These are phyloP conservation scores for Parachaetomium inaequale DNA, from an alignment of 495 filamentous ascomycete species.

Conservation along the genomic window DNA sequence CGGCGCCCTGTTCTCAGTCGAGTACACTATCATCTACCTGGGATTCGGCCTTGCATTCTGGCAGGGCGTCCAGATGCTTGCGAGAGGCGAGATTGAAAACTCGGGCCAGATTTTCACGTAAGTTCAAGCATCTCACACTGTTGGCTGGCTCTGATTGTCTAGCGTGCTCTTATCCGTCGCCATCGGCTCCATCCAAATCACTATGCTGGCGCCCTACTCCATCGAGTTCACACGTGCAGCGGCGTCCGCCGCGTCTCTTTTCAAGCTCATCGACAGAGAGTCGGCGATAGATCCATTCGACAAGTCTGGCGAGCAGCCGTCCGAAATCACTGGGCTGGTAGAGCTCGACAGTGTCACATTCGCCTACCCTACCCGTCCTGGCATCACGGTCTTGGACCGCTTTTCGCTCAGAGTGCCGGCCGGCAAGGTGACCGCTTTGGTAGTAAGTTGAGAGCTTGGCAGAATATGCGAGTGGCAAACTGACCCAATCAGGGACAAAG, in stretches of 20 bases:
- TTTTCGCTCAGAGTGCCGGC: constrained; percentile 73
- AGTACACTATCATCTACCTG: constrained; percentile 77
- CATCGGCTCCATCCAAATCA: constrained; percentile 80
- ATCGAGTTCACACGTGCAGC: constrained; percentile 71
- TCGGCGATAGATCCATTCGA: constrained; percentile 77
- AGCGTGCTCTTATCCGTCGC: constrained; percentile 75
- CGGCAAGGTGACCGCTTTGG: constrained; percentile 80
- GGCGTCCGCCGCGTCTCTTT: constrained; percentile 85
- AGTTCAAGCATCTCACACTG: neutral
- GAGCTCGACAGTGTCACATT: constrained; percentile 77
- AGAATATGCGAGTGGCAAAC: neutral
- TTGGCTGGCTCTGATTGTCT: neutral
- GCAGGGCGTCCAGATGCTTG: constrained; percentile 78
- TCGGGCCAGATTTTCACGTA: constrained; percentile 55
- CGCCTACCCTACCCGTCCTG: constrained; percentile 83
- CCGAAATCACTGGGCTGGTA: constrained; percentile 67
- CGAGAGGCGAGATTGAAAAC: constrained; percentile 56
- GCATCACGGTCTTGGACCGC: constrained; percentile 73
- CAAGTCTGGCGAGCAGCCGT: constrained; percentile 63
- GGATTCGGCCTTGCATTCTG: constrained; percentile 90
- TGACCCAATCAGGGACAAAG: constrained; percentile 26
- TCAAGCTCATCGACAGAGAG: constrained; percentile 74
- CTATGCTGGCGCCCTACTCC: constrained; percentile 76
- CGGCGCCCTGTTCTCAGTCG: constrained; percentile 68
- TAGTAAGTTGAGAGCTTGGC: constrained; percentile 53